Evolutionary conservation across 2,329 filamentous ascomycete genomes (phyloP), one percentile per base, ranked within the genome.

Genomic region (Ramularia endophylla): DNA sequence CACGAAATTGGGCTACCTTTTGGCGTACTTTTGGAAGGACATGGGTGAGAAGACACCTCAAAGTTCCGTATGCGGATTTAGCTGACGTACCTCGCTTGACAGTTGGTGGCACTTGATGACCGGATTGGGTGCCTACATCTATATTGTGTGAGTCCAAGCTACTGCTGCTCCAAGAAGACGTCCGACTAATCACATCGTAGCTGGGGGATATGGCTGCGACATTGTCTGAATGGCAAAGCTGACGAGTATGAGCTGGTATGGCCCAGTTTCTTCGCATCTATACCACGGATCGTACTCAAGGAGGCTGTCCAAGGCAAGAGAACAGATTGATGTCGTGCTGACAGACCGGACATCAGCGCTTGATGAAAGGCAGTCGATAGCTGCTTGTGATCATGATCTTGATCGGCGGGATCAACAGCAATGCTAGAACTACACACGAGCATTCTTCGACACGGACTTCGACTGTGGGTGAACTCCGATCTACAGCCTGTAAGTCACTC

Each of bases 171-270:
- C 38, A 17, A 45, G 12, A 12, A 34, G 6, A 19, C 19, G 9
- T 16, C 15, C 40, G n/a, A 43, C 46, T 54, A 25, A 25, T 25
- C 22, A 6, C 11, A 6, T 11, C 6, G 22, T 25, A 25, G 22
- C 11, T 94, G 87, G 86, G 83, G 85, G 11, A 80, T 89, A 18
- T 90, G 85, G 82, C 72, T 92, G 13, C 77, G 85, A 29, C 80
- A 83, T 48, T 87, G 85, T 54, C 67, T 92, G 36, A 85, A 88
- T 47, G 78, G 80, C 3, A 73, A 73, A 33, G 83, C 87, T 56
- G 76, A 84, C 30, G 78, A 88, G 57, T 92, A 80, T 57, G 71
- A 75, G 53, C 66, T 92, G 41, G 56, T 75, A 38, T 94, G 87
- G 86, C 77, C 81, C 2, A 76, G 73, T 17, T 51, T 78, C 11